Base-by-base conservation (phyloP, 768 basidiomycete genomes). In the Lanmaoa rubissima region DNA sequence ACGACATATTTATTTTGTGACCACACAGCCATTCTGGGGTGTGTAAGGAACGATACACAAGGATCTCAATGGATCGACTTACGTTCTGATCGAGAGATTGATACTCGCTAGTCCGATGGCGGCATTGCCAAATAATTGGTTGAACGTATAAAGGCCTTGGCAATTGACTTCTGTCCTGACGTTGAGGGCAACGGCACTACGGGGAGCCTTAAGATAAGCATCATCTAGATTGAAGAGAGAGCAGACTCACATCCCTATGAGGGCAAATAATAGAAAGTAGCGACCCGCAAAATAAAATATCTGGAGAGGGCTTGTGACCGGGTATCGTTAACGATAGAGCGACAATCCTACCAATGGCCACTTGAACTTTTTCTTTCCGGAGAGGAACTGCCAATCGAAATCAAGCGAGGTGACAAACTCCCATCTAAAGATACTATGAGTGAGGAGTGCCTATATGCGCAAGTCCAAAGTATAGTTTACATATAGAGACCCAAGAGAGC, bases 61-160 rank as follows among this genome's bases (percentile, higher is more conserved):
- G 14, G 31, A 39, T n/a, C 36, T 28, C 21, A 24, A 9, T 52
- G 17, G 53, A 51, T 26, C 2, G 1, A 73, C 82, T 61, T 67
- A 87, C 86, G 87, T 88, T 69, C 86, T 74, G 39, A 88, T 71
- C 2, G 83, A 85, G 11, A 89, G 77, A 64, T 88, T 89, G 55
- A 89, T 81, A 65, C 85, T 87, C 13, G 87, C 86, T 4, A 88
- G 74, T 26, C 87, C 87, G 41, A 88, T 81, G 21, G 86, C 75
- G 17, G 82, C 80, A 69, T 87, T 86, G 17, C 87, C 87, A 52
- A 82, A 77, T 46, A 83, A 77, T 69, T 80, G 79, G 57, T 85
- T 86, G 65, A 87, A 87, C 1, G 85, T 87, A 62, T 88, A 89
- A 24, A 89, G 69, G 5, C 74, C 79, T 63, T 88, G 87, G 59